phyloP scores from a whole-genome alignment of 2,329 filamentous ascomycete species.

The Domatiomyces globalis region DNA sequence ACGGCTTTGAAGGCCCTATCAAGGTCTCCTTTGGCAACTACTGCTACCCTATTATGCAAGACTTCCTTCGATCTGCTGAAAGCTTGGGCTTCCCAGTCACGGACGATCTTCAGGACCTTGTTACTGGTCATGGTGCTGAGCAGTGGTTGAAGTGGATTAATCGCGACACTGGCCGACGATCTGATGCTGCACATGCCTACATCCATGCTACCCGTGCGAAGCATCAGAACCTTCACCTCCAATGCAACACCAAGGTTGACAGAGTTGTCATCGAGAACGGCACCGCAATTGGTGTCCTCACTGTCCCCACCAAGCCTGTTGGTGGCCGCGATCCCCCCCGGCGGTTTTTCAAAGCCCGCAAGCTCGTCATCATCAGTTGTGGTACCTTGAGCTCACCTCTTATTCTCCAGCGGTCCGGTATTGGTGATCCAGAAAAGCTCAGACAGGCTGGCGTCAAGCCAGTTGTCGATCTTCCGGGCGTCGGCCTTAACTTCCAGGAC shows the following conservation, averaged over 20 bases:
- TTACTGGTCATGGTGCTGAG: conserved; percentile 50
- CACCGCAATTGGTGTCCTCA: conserved; percentile 56
- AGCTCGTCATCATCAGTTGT: conserved; percentile 59
- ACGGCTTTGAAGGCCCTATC: conserved; percentile 67
- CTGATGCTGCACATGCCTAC: conserved; percentile 64
- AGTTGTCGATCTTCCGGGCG: conserved; percentile 56
- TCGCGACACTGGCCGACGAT: conserved; percentile 49
- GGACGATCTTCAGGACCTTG: conserved; percentile 61
- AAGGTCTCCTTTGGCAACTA: conserved; percentile 72
- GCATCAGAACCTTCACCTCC: conserved; percentile 56
- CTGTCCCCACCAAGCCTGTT: conserved; percentile 56
- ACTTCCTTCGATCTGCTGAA: conserved; percentile 60
- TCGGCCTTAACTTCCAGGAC: conserved; percentile 64
- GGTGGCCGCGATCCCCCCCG: conserved; percentile 36
- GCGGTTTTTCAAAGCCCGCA: conserved; percentile 52
- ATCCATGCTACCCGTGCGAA: conserved; percentile 60
- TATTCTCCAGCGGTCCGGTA: conserved; percentile 61
- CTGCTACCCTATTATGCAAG: conserved; percentile 68
- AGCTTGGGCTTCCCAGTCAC: conserved; percentile 61
- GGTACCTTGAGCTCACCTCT: conserved; percentile 61
- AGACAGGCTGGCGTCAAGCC: conserved; percentile 53
- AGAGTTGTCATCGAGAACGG: conserved; percentile 62
- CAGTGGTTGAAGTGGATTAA: conserved; percentile 85
- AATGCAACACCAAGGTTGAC: conserved; percentile 63
- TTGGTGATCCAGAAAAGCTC: conserved; percentile 60